Conservation (phyloP, 768 basidiomycete species). For the Podaxis rugospora region DNA sequence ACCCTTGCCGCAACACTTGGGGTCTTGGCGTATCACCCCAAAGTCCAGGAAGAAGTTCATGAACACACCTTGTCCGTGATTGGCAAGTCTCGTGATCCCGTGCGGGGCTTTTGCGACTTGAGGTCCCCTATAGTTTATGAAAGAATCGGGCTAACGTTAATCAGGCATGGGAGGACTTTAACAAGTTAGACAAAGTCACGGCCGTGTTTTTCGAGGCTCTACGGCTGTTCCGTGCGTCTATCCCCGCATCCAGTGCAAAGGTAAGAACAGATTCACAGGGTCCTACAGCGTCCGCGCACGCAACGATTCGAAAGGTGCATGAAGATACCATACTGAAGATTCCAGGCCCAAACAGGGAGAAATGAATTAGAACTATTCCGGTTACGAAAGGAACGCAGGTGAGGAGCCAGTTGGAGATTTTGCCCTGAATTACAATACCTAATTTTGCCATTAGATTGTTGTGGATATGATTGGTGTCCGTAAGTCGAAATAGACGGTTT, state of each 20-base stretch:
- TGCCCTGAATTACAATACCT: not conserved
- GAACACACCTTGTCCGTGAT: constrained; percentile 39
- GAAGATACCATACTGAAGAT: constrained; percentile 38
- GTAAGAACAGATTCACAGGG: not conserved
- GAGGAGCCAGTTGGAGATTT: constrained; percentile 1
- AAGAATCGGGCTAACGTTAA: not conserved
- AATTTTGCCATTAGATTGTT: constrained; percentile 23
- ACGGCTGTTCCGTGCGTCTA: constrained; percentile 40
- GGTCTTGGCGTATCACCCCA: constrained; percentile 38
- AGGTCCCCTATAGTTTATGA: not conserved
- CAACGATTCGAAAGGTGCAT: constrained; percentile 37
- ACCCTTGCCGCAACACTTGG: constrained; percentile 43
- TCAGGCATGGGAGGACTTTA: constrained; percentile 37
- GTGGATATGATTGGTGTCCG: constrained; percentile 48
- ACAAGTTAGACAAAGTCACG: constrained; percentile 36
- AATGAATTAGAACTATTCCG: constrained; percentile 31
- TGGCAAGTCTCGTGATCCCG: constrained; percentile 27
- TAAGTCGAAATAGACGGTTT: constrained; percentile 24
- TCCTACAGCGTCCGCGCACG: constrained; percentile 31
- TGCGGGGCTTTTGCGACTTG: constrained; percentile 15
- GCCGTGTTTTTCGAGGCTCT: constrained; percentile 40
- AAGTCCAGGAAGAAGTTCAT: constrained; percentile 44
- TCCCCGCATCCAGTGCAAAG: not conserved
- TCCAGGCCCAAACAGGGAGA: constrained; percentile 35
- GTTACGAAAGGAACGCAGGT: constrained; percentile 36